A percentile compares a stretch with the other conserved stretches of the same genome.
Evolutionary conservation across 139 green algal genomes (phyloP).

Genomic region (Closterium sp.): DNA sequence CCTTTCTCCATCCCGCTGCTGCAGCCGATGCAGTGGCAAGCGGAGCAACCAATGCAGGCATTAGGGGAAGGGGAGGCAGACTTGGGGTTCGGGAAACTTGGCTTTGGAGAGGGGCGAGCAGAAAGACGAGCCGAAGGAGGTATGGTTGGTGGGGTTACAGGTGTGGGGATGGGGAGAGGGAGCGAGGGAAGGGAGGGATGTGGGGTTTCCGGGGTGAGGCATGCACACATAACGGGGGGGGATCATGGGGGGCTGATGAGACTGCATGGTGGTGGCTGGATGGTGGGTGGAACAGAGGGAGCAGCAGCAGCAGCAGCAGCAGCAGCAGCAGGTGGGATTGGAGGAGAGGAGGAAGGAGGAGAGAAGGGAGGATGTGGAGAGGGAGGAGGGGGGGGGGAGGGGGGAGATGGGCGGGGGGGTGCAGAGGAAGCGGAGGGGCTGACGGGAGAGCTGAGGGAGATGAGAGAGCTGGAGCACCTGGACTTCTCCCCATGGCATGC

Average conservation of each 20-base stretch:
- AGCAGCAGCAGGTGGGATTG: neutral
- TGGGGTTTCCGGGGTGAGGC: too few relatives aligned
- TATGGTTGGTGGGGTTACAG: neutral
- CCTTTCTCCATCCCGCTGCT: neutral
- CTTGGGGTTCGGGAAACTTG: neutral
- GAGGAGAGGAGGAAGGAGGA: neutral
- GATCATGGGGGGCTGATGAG: too few relatives aligned
- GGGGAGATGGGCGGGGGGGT: too few relatives aligned
- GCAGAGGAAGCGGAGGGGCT: neutral
- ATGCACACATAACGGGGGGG: too few relatives aligned
- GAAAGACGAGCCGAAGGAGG: neutral
- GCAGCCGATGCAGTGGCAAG: neutral
- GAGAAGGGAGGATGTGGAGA: neutral
- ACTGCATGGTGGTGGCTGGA: neutral
- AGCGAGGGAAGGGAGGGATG: neutral
- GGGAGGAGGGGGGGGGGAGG: neutral
- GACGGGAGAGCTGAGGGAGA: neutral
- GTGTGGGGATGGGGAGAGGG: neutral
- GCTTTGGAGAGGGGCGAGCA: neutral
- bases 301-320: neutral
- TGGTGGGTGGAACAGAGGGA: neutral
- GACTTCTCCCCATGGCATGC: neutral
- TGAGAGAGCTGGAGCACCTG: neutral
- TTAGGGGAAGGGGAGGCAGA: neutral
- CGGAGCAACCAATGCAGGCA: neutral